phyloP scores from a whole-genome alignment of 2,329 filamentous ascomycete species.

The Trichoderma semiorbis region DNA sequence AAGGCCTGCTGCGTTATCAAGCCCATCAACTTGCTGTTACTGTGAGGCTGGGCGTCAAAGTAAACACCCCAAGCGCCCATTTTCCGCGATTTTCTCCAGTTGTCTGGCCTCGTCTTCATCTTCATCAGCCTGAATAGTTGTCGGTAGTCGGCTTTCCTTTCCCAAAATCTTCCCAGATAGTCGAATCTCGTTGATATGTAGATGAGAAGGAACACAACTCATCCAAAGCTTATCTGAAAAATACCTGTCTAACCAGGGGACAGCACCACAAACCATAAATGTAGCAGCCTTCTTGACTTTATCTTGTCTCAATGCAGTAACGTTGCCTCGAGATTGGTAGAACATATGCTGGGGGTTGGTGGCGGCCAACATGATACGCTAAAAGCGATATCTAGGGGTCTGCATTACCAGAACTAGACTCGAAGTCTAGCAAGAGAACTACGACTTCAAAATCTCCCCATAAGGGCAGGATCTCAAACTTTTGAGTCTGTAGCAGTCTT shows the following conservation, averaged over 20 bases:
- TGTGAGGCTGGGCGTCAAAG: too few species aligned
- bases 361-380: fast-evolving
- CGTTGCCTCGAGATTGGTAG: background rate
- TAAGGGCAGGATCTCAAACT: background rate
- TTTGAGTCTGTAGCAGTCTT: background rate
- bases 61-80: too few species aligned
- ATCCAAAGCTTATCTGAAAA: background rate
- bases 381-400: background rate
- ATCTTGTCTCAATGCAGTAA: background rate
- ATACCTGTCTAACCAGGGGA: background rate
- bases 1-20: too few species aligned
- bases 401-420: background rate
- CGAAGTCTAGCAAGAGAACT: background rate
- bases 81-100: too few species aligned
- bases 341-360: background rate
- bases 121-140: too few species aligned
- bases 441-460: background rate
- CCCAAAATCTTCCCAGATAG: too few species aligned
- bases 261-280: background rate
- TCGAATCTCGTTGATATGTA: background rate
- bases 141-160: too few species aligned
- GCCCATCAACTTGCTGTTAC: too few species aligned
- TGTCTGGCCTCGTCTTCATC: too few species aligned
- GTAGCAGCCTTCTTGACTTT: background rate
- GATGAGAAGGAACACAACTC: background rate